phyloP scores from a whole-genome alignment of 352 stramenopile species.

The Pythium dissotocum region DNA sequence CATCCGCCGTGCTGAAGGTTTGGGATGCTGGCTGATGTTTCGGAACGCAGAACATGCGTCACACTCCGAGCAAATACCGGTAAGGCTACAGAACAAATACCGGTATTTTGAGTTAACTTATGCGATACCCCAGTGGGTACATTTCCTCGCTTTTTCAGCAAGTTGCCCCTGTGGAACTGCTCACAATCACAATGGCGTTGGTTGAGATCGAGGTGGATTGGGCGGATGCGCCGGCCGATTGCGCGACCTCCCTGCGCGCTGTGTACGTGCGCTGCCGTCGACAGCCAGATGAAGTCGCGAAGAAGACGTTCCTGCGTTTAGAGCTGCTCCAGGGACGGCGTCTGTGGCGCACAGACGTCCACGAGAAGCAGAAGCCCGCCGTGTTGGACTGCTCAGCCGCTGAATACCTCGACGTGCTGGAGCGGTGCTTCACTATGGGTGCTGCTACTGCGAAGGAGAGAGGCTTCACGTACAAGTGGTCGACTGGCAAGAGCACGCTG shows the following conservation, averaged over 20 bases:
- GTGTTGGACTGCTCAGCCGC: conserved; percentile 42
- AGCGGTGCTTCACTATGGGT: conserved; percentile 20
- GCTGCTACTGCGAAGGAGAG: not conserved
- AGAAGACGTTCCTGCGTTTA: conserved; percentile 27
- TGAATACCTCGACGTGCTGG: conserved; percentile 40
- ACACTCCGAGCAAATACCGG: not conserved
- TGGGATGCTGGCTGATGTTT: not conserved
- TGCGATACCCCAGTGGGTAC: not conserved
- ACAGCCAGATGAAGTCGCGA: not conserved
- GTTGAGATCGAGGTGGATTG: conserved; percentile 30
- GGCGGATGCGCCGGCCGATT: conserved; percentile 20
- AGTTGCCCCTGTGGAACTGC: not conserved
- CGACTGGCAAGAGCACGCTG: conserved; percentile 30
- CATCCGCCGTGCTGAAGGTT: not conserved
- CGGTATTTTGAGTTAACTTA: not conserved
- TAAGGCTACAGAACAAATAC: not conserved
- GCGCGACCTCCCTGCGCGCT: too few relatives aligned
- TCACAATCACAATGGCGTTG: conserved; percentile 22
- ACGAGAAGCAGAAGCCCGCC: conserved; percentile 37
- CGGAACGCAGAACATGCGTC: not conserved
- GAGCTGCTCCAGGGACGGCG: conserved; percentile 32
- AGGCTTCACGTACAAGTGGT: conserved; percentile 51
- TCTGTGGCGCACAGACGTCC: conserved; percentile 37
- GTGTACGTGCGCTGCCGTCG: conserved; percentile 37
- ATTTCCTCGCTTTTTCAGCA: not conserved